Evolutionary conservation across 257 asterid species (phyloP).

Genomic region (Solanum lycopersicoides): DNA sequence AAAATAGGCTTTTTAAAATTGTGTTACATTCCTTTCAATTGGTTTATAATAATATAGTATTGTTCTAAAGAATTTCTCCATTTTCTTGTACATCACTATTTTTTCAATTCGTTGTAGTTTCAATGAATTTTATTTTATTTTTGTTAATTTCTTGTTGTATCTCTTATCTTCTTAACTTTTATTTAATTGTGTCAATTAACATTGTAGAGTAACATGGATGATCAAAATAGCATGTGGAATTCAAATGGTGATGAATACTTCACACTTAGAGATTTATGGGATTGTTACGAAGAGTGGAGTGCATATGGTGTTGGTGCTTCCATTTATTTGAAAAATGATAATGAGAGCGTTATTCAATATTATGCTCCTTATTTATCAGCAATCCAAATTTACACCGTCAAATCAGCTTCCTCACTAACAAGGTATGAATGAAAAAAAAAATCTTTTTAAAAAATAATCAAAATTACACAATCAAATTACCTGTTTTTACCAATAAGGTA

Average conservation of each 20-base stretch:
- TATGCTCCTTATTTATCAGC: slow-evolving; percentile 19
- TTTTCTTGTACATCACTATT: neutral
- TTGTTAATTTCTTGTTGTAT: neutral
- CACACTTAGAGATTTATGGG: slow-evolving; percentile 13
- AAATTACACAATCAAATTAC: neutral
- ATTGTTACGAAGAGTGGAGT: slow-evolving; percentile 23
- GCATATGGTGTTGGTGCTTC: slow-evolving; percentile 19
- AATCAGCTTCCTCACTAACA: neutral
- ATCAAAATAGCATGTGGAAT: neutral
- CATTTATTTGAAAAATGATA: neutral
- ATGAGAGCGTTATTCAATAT: slow-evolving; percentile 5
- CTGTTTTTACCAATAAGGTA: neutral
- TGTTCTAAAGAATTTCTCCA: too few relatives aligned
- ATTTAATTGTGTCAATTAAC: neutral
- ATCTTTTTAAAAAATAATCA: neutral
- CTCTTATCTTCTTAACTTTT: neutral
- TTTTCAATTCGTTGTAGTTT: neutral
- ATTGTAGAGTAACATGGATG: neutral
- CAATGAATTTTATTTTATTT: neutral
- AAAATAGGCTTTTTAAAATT: neutral
- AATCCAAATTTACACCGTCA: slow-evolving; percentile 13
- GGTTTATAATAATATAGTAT: too few relatives aligned
- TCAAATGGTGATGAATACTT: slow-evolving; percentile 6
- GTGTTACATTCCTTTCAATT: neutral
- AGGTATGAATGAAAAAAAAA: neutral